Conservation (phyloP, 805 yeast species). For the Wickerhamomyces subpelliculosus region DNA sequence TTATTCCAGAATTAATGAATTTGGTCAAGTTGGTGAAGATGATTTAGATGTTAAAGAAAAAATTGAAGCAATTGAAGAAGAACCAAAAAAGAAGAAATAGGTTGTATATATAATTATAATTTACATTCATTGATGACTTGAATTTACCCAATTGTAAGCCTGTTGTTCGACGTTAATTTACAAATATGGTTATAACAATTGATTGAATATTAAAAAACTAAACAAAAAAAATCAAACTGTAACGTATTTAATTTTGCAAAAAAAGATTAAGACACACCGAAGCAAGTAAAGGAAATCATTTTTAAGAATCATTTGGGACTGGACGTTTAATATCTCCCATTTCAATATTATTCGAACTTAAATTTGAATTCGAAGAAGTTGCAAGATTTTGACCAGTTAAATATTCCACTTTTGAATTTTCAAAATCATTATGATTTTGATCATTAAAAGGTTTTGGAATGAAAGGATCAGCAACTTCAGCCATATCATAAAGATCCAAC, state of each 20-base stretch:
- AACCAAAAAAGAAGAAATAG: background rate
- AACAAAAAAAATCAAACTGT: too few relatives aligned
- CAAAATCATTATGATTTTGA: slow-evolving; percentile 1
- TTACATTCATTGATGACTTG: too few relatives aligned
- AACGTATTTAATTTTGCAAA: too few relatives aligned
- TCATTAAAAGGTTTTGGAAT: slow-evolving; percentile 1
- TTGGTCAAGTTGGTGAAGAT: slow-evolving; percentile 28
- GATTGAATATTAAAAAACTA: too few relatives aligned
- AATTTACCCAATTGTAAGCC: too few relatives aligned
- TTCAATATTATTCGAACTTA: slow-evolving; percentile 1
- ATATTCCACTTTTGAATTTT: too few relatives aligned
- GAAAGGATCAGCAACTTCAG: slow-evolving; percentile 37
- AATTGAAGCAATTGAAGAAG: slow-evolving; percentile 6
- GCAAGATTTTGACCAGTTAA: slow-evolving; percentile 5
- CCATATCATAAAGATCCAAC: slow-evolving; percentile 43
- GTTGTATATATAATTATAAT: too few relatives aligned
- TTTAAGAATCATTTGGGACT: too few relatives aligned
- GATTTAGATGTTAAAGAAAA: slow-evolving; percentile 18
- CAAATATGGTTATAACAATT: too few relatives aligned
- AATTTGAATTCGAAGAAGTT: background rate
- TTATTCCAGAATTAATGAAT: slow-evolving; percentile 30
- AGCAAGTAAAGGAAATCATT: too few relatives aligned
- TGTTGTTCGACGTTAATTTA: too few relatives aligned
- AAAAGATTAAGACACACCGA: too few relatives aligned
- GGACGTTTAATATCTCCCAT: slow-evolving; percentile 4